Evolutionary conservation across 1,139 yeast genomes (phyloP).

Genomic region (Saccharomyces hybrid): DNA sequence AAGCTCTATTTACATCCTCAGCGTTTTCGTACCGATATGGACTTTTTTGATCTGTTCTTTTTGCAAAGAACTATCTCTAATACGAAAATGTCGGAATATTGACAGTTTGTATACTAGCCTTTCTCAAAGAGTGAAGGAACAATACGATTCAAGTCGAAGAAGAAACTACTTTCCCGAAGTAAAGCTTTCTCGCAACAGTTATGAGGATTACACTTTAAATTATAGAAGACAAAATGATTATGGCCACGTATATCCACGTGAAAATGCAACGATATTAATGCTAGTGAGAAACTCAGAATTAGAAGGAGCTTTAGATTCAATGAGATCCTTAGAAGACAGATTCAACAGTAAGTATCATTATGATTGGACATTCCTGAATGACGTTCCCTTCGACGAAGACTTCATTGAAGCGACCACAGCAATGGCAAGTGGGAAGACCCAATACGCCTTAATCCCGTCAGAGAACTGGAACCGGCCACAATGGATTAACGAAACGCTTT

Average conservation of each 20-base stretch:
- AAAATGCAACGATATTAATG: conserved; percentile 62
- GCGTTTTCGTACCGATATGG: background rate
- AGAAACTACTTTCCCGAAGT: background rate
- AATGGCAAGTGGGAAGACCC: conserved; percentile 67
- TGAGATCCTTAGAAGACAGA: conserved; percentile 60
- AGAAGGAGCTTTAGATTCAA: conserved; percentile 53
- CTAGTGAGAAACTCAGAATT: conserved; percentile 65
- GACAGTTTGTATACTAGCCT: background rate
- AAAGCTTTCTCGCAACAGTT: conserved; percentile 41
- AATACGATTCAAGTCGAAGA: background rate
- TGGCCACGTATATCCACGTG: conserved; percentile 24
- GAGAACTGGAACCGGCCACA: conserved; percentile 66
- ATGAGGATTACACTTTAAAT: conserved; percentile 28
- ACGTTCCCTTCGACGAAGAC: conserved; percentile 63
- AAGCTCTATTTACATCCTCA: background rate
- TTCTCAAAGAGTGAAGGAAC: background rate
- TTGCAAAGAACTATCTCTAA: background rate
- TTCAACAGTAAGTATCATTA: conserved; percentile 61
- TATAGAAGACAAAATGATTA: background rate
- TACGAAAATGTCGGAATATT: background rate
- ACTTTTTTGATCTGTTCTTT: background rate
- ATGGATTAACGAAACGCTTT: conserved; percentile 36
- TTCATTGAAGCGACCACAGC: conserved; percentile 61
- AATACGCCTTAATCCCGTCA: conserved; percentile 61
- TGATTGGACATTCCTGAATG: conserved; percentile 88